Base-by-base conservation (phyloP, 352 stramenopile species). In the Phytophthora fragariae region DNA sequence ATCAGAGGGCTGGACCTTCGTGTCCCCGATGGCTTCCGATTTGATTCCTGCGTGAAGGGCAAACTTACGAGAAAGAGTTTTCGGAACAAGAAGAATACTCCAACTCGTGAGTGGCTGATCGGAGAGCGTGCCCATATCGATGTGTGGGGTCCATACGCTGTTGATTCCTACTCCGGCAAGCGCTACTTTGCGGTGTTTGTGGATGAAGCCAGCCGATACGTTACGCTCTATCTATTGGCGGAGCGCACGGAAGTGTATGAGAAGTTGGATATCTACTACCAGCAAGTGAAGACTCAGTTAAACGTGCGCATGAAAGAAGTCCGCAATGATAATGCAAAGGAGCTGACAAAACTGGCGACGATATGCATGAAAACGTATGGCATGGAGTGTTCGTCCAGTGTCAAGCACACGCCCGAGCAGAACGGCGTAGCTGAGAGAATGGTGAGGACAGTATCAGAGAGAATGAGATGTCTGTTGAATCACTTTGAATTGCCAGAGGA, bases 321-420 rank as follows among this genome's bases (percentile, higher is more conserved):
- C 17, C 31, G 56, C 14, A 56, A 19, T 14, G 65, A 77, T 35
- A 68, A 70, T 62, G 70, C 70, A 0, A 61, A 68, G 46, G 64
- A 77, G 60, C 70, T 70, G 46, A 19, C n/a, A 8, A 53, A 53
- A 15, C 46, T 27, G 17, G 46, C 15, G n/a, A 27, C 15, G 44
- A 33, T 17, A 19, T 75, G 68, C 41, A 44, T 65, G 31, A 14
- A 5, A 3, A 50, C 73, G 24, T 49, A 64, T 35, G 70, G 64
- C 5, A 73, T 77, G 64, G 65, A 71, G 37, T 77, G 39, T 27
- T 41, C n/a, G 5, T 19, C 39, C 0, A 70, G 41, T 17, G 57
- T 71, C 14, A 77, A 77, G 61, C 63, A 74, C 15, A 73, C 59
- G 12, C 65, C 60, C 1, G 65, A 73, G 17, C 70, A 77, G 49